These are phyloP conservation scores for Basidiobolus heterosporus DNA, from an alignment of 371 early-diverging fungal species.

Conservation along the genomic window DNA sequence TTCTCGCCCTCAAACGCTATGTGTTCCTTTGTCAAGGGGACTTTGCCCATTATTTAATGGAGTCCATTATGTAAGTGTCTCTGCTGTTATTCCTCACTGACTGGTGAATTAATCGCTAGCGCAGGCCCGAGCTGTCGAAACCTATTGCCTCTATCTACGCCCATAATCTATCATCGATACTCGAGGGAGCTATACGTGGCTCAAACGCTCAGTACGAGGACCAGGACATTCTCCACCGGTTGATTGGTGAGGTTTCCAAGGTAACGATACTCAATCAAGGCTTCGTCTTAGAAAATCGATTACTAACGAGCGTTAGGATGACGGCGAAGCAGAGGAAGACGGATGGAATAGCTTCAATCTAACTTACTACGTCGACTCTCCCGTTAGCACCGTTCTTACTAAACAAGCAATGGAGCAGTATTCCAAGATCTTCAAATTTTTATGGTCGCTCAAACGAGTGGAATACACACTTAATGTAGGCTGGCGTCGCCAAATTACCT, in stretches of 20 bases:
- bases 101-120: neutral
- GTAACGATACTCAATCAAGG: constrained; percentile 10
- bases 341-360: constrained; percentile 90
- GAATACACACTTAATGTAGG: constrained; percentile 53
- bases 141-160: constrained; percentile 62
- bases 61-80: constrained; percentile 48
- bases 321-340: constrained; percentile 43
- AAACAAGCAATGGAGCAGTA: constrained; percentile 62
- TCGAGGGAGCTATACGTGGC: constrained; percentile 74
- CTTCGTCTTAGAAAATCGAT: neutral
- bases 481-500: constrained; percentile 69
- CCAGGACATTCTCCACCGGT: constrained; percentile 51
- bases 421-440: constrained; percentile 61
- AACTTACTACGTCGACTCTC: constrained; percentile 67
- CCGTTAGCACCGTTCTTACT: constrained; percentile 71
- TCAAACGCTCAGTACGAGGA: constrained; percentile 82
- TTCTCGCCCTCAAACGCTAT: constrained; percentile 73
- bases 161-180: constrained; percentile 70
- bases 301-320: neutral
- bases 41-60: constrained; percentile 78
- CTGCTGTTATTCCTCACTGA: neutral
- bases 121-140: constrained; percentile 39
- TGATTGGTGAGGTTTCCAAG: constrained; percentile 60
- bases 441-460: constrained; percentile 79
- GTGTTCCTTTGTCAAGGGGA: constrained; percentile 91